phyloP scores from a whole-genome alignment of 257 asterid genomes.

The Gynochthodes officinalis region DNA sequence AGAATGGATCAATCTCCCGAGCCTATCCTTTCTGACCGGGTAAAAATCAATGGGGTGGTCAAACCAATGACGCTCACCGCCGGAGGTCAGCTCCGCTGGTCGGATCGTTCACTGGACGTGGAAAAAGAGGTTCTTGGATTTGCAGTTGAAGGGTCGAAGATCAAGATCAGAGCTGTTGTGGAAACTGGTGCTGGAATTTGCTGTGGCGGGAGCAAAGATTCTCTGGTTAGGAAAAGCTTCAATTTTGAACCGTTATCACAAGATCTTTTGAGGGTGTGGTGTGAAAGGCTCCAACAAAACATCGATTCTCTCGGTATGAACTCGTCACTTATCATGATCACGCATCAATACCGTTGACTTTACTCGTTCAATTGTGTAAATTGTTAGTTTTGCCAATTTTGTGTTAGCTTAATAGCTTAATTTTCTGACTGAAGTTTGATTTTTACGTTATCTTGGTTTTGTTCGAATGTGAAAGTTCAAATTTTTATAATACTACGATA shows the following conservation, averaged over 20 bases:
- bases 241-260: conserved; percentile 47
- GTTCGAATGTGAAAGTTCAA: not conserved
- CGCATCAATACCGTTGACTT: not conserved
- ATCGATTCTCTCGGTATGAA: conserved; percentile 65
- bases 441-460: not conserved
- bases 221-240: conserved; percentile 49
- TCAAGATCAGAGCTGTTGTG: conserved; percentile 52
- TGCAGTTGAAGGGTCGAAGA: conserved; percentile 46
- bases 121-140: conserved; percentile 77
- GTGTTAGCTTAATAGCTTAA: not conserved
- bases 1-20: conserved; percentile 27
- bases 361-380: not conserved
- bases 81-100: conserved; percentile 61
- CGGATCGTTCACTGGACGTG: conserved; percentile 41
- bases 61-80: conserved; percentile 47
- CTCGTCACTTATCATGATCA: not conserved
- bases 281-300: conserved; percentile 48
- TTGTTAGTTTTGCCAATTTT: not conserved
- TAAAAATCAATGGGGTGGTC: conserved; percentile 37
- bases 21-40: conserved; percentile 47
- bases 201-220: conserved; percentile 29
- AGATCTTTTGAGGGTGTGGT: conserved; percentile 55
- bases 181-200: conserved; percentile 42
- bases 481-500: not conserved
- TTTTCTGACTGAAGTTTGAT: not conserved